phyloP scores from a whole-genome alignment of 768 basidiomycete species.

The Phanerodontia chrysosporium region DNA sequence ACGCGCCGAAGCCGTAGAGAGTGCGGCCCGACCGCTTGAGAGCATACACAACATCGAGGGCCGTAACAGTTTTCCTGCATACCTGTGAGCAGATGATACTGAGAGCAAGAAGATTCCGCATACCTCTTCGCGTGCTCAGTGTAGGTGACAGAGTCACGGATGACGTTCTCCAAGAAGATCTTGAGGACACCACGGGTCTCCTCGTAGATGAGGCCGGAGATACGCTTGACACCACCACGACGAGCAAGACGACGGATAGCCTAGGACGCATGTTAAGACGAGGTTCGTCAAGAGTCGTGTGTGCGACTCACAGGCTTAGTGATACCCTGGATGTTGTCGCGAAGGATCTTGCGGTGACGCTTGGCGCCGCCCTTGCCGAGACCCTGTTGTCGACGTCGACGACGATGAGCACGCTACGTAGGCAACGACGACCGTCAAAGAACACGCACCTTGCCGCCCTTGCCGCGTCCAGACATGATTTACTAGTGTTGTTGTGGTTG shows the following conservation, averaged over 20 bases:
- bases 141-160: constrained; percentile 42
- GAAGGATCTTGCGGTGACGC: constrained; percentile 77
- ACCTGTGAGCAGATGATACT: neutral
- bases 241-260: constrained; percentile 50
- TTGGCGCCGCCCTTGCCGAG: constrained; percentile 79
- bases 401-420: neutral
- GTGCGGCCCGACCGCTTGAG: constrained; percentile 56
- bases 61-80: constrained; percentile 45
- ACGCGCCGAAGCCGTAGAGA: constrained; percentile 54
- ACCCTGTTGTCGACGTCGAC: constrained; percentile 37
- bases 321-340: constrained; percentile 80
- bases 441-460: constrained; percentile 57
- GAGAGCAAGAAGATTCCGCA: neutral
- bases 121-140: constrained; percentile 56
- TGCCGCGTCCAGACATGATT: constrained; percentile 74
- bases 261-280: constrained; percentile 3
- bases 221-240: constrained; percentile 66
- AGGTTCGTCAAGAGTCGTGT: neutral
- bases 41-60: constrained; percentile 60
- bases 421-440: neutral
- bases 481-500: constrained; percentile 8
- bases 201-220: constrained; percentile 56
- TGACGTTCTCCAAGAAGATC: constrained; percentile 52
- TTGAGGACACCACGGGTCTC: constrained; percentile 65
- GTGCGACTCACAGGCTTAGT: constrained; percentile 46